These are phyloP conservation scores for Rhodotorula kratochvilovae DNA, from an alignment of 768 basidiomycete genomes.

Conservation along the genomic window DNA sequence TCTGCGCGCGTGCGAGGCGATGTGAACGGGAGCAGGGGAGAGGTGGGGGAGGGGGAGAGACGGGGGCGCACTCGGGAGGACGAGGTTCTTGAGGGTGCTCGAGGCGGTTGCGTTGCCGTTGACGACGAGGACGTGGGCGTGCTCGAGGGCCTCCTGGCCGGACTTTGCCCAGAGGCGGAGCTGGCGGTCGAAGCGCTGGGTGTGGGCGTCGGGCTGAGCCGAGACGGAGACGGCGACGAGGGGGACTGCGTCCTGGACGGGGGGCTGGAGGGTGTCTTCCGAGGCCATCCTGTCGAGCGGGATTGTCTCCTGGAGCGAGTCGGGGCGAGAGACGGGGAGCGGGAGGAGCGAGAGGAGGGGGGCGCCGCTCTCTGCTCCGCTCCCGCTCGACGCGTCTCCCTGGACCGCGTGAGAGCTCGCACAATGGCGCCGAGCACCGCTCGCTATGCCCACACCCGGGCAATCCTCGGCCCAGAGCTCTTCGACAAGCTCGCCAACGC, in stretches of 20 bases:
- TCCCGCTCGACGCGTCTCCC: too few species aligned
- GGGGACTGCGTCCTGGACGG: constrained; percentile 19
- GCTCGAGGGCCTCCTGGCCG: constrained; percentile 83
- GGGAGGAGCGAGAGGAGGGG: neutral
- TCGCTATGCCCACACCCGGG: constrained; percentile 58
- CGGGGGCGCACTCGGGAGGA: constrained; percentile 64
- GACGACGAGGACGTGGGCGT: constrained; percentile 72
- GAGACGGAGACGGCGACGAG: neutral
- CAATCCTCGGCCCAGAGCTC: constrained; percentile 73
- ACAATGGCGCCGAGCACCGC: constrained; percentile 1
- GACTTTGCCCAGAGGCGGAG: constrained; percentile 88
- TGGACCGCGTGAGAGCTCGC: neutral
- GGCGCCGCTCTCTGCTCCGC: too few species aligned
- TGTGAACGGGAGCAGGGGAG: neutral
- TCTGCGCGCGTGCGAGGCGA: constrained; percentile 47
- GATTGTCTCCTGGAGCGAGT: neutral
- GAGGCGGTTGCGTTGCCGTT: constrained; percentile 78
- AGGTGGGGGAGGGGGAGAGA: neutral
- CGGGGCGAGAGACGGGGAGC: neutral
- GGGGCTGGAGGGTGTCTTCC: constrained; percentile 10
- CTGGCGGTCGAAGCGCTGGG: constrained; percentile 90
- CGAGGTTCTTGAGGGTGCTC: constrained; percentile 89
- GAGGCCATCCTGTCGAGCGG: neutral
- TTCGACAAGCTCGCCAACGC: constrained; percentile 50
- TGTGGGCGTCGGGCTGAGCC: constrained; percentile 53